Base-by-base conservation (phyloP, 805 yeast species). In the Ogataea ganodermae region DNA sequence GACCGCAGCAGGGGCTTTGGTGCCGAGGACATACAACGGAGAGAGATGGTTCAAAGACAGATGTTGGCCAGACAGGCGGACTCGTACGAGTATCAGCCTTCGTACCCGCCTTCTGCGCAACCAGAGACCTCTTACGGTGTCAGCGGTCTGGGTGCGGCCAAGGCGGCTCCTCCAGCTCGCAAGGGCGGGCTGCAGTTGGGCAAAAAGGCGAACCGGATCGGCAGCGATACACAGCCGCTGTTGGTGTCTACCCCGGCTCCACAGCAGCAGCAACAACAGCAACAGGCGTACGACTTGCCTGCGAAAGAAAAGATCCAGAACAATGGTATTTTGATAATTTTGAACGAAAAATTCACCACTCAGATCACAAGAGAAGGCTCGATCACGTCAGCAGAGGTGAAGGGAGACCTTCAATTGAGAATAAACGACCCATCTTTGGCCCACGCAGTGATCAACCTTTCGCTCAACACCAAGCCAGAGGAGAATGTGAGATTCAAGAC, bases 331-430 rank as follows among this genome's bases (percentile, higher is more conserved):
- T 78, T 90, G 66, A 76, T 91, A 52, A 74, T 86, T 6, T 70
- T 89, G 38, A 83, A 81, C 62, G 98, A 92, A 70, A 82, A 83
- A 57, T 75, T 90, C 49, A 75, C 83, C 24, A 94, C 94, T 3
- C 83, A 83, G 57, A 76, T 92, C 50, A 71, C 85, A 10, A 84
- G 97, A 62, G 97, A 92, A 57, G 98, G 98, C 40, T 75, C 83
- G 0, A 66, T 87, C 44, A 51, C 71, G 17, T 70, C 81, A 17
- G 80, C 89, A 35, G 97, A 91, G 63, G 79, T 90, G 49, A 89
- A 89, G 68, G 98, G 99, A 67, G 95, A 87, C 57, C 74, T 92
- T 57, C 96, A 89, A 69, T 73, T 94, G 63, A 84, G 96, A 65
- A 82, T 94, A 53, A 90, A 86, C 65, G 80, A 90, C 60, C 73